These are phyloP conservation scores for Rhizopogon sp. DNA, from an alignment of 768 basidiomycete species.

Conservation along the genomic window DNA sequence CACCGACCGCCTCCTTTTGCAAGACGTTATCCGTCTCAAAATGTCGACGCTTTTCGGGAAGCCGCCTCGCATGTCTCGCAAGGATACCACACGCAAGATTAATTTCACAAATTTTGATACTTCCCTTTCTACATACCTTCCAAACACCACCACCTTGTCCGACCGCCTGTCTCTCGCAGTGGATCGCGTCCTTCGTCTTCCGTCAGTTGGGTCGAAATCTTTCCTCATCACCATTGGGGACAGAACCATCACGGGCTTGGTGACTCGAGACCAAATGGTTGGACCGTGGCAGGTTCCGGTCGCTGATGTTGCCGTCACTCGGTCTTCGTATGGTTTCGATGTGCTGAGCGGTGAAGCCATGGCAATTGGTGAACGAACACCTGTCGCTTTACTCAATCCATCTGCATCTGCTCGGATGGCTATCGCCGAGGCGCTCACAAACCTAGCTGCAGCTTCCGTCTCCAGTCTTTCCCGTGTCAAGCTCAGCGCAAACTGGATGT, in stretches of 20 bases:
- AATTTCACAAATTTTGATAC: constrained; percentile 60
- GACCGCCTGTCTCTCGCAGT: constrained; percentile 60
- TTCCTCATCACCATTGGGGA: constrained; percentile 99
- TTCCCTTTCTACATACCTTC: constrained; percentile 62
- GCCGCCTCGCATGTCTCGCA: constrained; percentile 84
- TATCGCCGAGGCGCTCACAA: constrained; percentile 89
- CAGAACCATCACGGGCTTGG: constrained; percentile 88
- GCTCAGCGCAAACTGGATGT: constrained; percentile 99
- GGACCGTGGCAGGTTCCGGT: constrained; percentile 99
- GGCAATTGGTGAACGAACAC: constrained; percentile 98
- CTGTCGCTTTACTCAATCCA: constrained; percentile 80
- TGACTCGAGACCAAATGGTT: constrained; percentile 97
- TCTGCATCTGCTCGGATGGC: constrained; percentile 96
- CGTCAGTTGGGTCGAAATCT: constrained; percentile 90
- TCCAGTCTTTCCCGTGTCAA: constrained; percentile 72
- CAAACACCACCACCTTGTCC: constrained; percentile 31
- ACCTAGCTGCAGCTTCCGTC: constrained; percentile 78
- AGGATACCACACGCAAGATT: constrained; percentile 45
- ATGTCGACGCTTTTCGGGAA: constrained; percentile 98
- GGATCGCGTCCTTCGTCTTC: constrained; percentile 81
- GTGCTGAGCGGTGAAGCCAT: constrained; percentile 87
- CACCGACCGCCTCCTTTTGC: constrained; percentile 75
- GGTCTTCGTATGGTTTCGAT: constrained; percentile 91
- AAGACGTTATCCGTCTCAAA: constrained; percentile 80
- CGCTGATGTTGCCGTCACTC: constrained; percentile 94